phyloP scores from a whole-genome alignment of 116 monocot species.

The Trichopus zeylanicus region DNA sequence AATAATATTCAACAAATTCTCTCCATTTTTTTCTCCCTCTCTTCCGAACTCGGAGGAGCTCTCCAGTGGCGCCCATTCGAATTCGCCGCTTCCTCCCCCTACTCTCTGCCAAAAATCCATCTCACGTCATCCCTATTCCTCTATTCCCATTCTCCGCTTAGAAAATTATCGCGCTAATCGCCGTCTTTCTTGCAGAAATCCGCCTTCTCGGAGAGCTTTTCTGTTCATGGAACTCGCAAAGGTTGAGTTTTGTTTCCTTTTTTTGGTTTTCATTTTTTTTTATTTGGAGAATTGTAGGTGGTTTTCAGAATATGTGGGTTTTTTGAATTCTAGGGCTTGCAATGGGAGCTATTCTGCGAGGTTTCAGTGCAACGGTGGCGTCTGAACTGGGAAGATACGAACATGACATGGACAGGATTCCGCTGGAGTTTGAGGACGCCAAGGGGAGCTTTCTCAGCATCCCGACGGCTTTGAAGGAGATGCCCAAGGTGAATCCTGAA shows the following conservation, averaged over 20 bases:
- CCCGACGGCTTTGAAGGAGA: constrained; percentile 47
- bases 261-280: not conserved
- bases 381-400: constrained; percentile 1
- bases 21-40: no score
- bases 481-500: constrained; percentile 85
- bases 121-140: not conserved
- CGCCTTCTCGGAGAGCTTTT: not conserved
- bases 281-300: not conserved
- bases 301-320: not conserved
- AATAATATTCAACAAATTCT: no score
- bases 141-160: not conserved
- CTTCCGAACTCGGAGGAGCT: not conserved
- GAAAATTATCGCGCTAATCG: no score
- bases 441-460: constrained; percentile 62
- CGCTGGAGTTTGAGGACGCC: constrained; percentile 61
- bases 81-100: not conserved
- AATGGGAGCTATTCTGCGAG: constrained; percentile 7
- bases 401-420: constrained; percentile 44
- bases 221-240: not conserved
- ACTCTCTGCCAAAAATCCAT: not conserved
- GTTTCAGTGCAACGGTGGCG: constrained; percentile 12
- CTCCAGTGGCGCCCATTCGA: constrained; percentile 1
- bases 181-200: constrained; percentile 1
- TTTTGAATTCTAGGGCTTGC: constrained; percentile 13
- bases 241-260: not conserved